Evolutionary conservation across 2,329 filamentous ascomycete species (phyloP).

Genomic region (Stagonosporopsis tanaceti): DNA sequence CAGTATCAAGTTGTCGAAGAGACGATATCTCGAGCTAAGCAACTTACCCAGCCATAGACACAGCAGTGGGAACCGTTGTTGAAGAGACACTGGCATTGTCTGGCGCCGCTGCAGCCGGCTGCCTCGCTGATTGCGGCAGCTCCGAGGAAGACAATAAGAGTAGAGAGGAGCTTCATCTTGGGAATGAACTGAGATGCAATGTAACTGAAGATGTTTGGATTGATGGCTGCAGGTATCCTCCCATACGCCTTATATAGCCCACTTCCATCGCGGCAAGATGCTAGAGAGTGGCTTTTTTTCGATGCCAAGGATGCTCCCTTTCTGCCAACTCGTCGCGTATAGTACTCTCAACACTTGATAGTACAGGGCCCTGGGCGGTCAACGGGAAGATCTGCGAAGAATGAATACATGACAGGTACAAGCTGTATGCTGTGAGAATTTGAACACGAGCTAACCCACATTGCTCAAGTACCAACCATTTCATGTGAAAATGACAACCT

Average conservation of each 20-base stretch:
- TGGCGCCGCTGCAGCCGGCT: not conserved
- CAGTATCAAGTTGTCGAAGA: not conserved
- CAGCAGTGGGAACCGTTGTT: not conserved
- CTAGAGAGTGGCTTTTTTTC: not conserved
- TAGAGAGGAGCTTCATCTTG: not conserved
- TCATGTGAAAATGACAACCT: not conserved
- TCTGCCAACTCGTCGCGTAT: not conserved
- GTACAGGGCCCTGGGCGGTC: not conserved
- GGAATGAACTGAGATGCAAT: not conserved
- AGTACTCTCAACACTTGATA: not conserved
- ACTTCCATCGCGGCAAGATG: not conserved
- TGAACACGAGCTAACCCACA: not conserved
- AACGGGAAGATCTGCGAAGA: not conserved
- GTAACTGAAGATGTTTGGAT: not conserved
- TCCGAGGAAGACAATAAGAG: not conserved
- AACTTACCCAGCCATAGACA: not conserved
- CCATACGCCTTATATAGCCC: not conserved
- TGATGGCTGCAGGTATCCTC: not conserved
- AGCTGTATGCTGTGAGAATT: not conserved
- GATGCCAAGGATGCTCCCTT: not conserved
- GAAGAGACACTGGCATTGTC: not conserved
- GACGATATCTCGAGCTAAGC: not conserved
- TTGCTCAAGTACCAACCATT: not conserved
- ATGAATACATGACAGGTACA: not conserved
- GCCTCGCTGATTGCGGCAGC: not conserved